Percentiles rank a stretch among this genome's conserved stretches.
Conservation (phyloP, 768 basidiomycete species). For the Crepidotus variabilis region DNA sequence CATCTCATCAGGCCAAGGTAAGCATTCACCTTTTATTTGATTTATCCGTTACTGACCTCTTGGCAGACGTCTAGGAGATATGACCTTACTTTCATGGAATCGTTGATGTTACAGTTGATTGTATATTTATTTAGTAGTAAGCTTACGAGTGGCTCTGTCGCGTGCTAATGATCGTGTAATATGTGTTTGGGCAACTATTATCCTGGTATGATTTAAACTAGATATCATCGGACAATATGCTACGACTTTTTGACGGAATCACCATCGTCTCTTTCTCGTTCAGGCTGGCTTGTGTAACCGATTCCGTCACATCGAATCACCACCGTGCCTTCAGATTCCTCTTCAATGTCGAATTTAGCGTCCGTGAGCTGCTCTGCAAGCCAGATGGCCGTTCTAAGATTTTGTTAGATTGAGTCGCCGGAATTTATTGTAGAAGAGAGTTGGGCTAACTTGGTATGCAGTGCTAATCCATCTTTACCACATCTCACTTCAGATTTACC, state of each 20-base stretch:
- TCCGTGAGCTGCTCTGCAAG: slow-evolving; percentile 65
- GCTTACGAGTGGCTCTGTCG: slow-evolving; percentile 15
- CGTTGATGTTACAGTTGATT: slow-evolving; percentile 31
- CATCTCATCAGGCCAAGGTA: slow-evolving; percentile 93
- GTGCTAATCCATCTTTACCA: slow-evolving; percentile 51
- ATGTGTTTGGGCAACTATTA: background rate
- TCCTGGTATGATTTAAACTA: background rate
- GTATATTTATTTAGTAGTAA: slow-evolving; percentile 22
- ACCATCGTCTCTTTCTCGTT: background rate
- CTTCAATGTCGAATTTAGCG: slow-evolving; percentile 56
- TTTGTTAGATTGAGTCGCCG: background rate
- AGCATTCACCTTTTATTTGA: slow-evolving; percentile 11
- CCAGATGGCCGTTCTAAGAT: slow-evolving; percentile 63
- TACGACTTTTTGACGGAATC: background rate
- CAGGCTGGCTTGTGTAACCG: slow-evolving; percentile 36
- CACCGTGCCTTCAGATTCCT: slow-evolving; percentile 34
- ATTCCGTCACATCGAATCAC: slow-evolving; percentile 63
- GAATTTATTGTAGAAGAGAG: background rate
- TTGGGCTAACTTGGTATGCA: slow-evolving; percentile 63
- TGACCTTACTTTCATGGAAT: slow-evolving; percentile 86
- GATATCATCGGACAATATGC: background rate
- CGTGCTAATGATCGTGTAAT: slow-evolving; percentile 24
- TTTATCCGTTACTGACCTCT: slow-evolving; percentile 8
- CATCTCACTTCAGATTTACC: slow-evolving; percentile 57
- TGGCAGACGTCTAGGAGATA: slow-evolving; percentile 76